These are phyloP conservation scores for Kwoniella dejecticola DNA, from an alignment of 768 basidiomycete genomes.

Conservation along the genomic window DNA sequence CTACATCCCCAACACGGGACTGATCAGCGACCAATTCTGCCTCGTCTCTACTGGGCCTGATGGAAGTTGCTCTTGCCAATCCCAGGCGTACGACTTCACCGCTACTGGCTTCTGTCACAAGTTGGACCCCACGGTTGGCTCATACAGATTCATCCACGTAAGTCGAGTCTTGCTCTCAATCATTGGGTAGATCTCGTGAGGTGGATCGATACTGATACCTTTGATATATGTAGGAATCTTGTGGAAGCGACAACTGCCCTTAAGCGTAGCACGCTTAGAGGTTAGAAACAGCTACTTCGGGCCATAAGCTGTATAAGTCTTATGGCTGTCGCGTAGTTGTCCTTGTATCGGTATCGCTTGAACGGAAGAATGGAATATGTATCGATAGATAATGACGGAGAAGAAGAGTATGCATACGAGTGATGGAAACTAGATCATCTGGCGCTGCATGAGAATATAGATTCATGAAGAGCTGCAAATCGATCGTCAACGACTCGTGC, in stretches of 20 bases:
- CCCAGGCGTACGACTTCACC: conserved; percentile 15
- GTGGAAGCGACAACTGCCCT: conserved; percentile 18
- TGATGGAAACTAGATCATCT: too few relatives aligned
- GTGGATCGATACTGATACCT: too few relatives aligned
- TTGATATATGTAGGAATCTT: conserved; percentile 5
- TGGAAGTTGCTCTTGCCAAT: conserved; percentile 12
- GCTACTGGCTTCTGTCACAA: conserved; percentile 14
- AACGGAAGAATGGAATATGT: neutral
- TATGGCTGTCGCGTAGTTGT: conserved; percentile 4
- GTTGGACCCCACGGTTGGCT: conserved; percentile 10
- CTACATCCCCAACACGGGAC: conserved; percentile 16
- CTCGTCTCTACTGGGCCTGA: conserved; percentile 6
- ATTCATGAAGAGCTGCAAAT: too few relatives aligned
- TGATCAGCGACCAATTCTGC: conserved; percentile 20
- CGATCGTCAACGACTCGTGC: too few relatives aligned
- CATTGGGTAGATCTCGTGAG: neutral
- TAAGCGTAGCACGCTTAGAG: neutral
- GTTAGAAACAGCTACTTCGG: neutral
- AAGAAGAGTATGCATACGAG: too few relatives aligned
- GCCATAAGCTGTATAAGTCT: neutral
- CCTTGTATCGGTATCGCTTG: neutral
- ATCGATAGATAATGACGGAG: neutral
- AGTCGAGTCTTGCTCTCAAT: neutral
- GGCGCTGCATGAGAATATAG: too few relatives aligned
- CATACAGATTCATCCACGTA: conserved; percentile 19